A percentile compares a stretch with the other conserved stretches of the same genome.
Conservation (phyloP, 2,329 filamentous ascomycete genomes). For the Annulohypoxylon truncatum region DNA sequence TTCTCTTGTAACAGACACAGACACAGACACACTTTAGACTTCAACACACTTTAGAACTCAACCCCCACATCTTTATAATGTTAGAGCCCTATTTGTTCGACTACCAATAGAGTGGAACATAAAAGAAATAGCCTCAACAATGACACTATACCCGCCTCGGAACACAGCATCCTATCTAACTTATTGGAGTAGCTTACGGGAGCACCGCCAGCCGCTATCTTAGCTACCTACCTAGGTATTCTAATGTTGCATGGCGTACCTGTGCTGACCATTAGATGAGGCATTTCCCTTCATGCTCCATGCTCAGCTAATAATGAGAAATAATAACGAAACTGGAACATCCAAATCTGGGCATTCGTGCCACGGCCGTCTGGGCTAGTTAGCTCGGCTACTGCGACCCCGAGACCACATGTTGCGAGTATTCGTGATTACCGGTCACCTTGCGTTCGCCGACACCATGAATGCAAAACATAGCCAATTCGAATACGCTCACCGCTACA, state of each 20-base stretch:
- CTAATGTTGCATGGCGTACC: conserved; percentile 31
- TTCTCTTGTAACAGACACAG: conserved; percentile 1
- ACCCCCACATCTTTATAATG: not conserved
- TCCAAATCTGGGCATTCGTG: conserved; percentile 25
- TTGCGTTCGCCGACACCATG: conserved; percentile 28
- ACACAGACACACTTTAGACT: too few relatives aligned
- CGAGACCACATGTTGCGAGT: conserved; percentile 32
- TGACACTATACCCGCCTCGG: conserved; percentile 37
- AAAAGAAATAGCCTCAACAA: conserved; percentile 20
- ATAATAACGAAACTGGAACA: conserved; percentile 8
- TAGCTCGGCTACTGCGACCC: conserved; percentile 30
- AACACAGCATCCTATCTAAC: conserved; percentile 23
- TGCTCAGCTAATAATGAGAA: conserved; percentile 21
- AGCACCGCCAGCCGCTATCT: conserved; percentile 30
- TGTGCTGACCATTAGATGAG: conserved; percentile 37
- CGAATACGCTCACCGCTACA: conserved; percentile 42
- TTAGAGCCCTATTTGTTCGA: conserved; percentile 2
- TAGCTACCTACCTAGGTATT: not conserved
- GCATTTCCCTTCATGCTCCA: conserved; percentile 34
- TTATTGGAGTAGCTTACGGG: conserved; percentile 36
- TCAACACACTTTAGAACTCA: too few relatives aligned
- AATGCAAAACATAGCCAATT: conserved; percentile 30
- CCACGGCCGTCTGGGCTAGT: conserved; percentile 24
- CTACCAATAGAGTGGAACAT: conserved; percentile 10
- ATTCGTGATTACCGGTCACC: conserved; percentile 31